phyloP scores from a whole-genome alignment of 2,329 filamentous ascomycete genomes.

The Pseudogymnoascus sp. region DNA sequence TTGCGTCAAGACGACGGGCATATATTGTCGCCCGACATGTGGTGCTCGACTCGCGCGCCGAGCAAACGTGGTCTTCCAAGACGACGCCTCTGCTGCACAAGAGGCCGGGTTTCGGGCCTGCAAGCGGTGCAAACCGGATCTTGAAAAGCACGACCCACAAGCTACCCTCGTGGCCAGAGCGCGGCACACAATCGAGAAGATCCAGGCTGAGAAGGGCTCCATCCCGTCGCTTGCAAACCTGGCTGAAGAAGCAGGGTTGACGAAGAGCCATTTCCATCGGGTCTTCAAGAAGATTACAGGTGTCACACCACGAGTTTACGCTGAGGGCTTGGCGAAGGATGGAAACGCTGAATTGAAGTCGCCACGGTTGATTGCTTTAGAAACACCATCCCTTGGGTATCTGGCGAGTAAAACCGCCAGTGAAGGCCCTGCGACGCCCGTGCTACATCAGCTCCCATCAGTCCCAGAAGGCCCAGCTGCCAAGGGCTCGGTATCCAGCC shows the following conservation, averaged over 20 bases:
- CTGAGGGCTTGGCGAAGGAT: conserved; percentile 11
- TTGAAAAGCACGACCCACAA: conserved; percentile 35
- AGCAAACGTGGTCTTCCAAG: conserved; percentile 53
- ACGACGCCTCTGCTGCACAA: conserved; percentile 39
- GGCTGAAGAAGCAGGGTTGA: conserved; percentile 46
- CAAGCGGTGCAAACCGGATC: conserved; percentile 47
- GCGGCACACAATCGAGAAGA: conserved; percentile 18
- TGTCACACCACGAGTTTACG: conserved; percentile 32
- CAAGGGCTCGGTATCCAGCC: not conserved
- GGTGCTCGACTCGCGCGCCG: conserved; percentile 54
- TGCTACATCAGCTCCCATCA: conserved; percentile 1
- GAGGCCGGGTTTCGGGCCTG: conserved; percentile 48
- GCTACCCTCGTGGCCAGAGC: conserved; percentile 39
- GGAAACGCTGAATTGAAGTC: conserved; percentile 25
- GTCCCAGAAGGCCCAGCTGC: not conserved
- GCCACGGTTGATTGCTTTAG: not conserved
- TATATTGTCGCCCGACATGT: conserved; percentile 57
- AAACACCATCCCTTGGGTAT: conserved; percentile 9
- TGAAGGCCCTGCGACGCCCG: not conserved
- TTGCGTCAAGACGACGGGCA: conserved; percentile 42
- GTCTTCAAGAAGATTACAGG: conserved; percentile 52
- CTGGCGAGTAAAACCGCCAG: conserved; percentile 9
- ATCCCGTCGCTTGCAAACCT: conserved; percentile 39
- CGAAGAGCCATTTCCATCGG: conserved; percentile 53
- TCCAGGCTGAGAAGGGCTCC: conserved; percentile 15